Evolutionary conservation across 495 filamentous ascomycete species (phyloP).

Genomic region (Tuber umbilicatum): DNA sequence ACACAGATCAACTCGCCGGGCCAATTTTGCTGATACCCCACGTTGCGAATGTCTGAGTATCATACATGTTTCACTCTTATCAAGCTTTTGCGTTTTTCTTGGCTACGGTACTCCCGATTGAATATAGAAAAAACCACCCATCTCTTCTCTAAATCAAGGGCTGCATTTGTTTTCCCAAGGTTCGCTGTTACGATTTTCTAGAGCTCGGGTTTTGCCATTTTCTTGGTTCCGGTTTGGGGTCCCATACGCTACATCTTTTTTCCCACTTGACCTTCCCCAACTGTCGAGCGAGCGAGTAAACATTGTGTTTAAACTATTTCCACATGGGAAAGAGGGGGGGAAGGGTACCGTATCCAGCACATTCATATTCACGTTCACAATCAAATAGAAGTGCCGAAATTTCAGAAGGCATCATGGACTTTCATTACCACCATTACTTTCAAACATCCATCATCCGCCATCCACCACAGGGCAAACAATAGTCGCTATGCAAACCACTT

Average conservation of each 20-base stretch:
- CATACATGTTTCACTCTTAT: no score
- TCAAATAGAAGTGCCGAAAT: not conserved
- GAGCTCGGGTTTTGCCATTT: not conserved
- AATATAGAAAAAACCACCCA: not conserved
- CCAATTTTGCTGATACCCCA: no score
- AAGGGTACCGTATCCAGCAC: not conserved
- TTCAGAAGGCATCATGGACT: not conserved
- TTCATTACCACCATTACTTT: constrained; percentile 1
- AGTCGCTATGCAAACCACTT: constrained; percentile 1
- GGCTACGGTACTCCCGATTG: not conserved
- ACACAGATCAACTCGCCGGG: no score
- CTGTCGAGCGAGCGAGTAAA: not conserved
- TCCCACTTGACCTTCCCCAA: not conserved
- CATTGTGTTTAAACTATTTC: not conserved
- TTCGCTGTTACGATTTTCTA: not conserved
- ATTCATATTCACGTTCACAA: not conserved
- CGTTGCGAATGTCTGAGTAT: no score
- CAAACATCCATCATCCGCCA: not conserved
- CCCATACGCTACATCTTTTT: no score
- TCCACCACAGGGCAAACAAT: not conserved
- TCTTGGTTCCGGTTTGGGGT: not conserved
- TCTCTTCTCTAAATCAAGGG: not conserved
- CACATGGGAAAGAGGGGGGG: not conserved
- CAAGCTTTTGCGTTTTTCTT: not conserved
- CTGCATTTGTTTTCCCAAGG: not conserved